A percentile compares a stretch with the other conserved stretches of the same genome.
phyloP scores from a whole-genome alignment of 2,329 filamentous ascomycete species.

The Trichoderma semiorbis region DNA sequence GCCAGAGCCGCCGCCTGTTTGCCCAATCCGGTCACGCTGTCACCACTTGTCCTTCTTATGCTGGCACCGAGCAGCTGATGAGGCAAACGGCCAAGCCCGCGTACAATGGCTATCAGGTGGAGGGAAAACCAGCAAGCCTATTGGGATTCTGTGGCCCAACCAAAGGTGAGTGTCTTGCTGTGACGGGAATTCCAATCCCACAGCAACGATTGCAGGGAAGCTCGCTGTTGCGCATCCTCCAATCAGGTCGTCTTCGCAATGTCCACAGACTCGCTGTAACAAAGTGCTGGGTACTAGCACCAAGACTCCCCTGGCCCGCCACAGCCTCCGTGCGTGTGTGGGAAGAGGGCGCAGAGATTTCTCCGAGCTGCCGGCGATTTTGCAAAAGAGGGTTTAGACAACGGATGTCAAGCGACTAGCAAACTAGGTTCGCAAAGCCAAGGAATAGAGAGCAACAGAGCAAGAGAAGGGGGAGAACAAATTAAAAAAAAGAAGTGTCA shows the following conservation, averaged over 20 bases:
- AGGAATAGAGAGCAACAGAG: neutral
- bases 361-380: neutral
- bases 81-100: neutral
- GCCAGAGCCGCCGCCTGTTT: conserved; percentile 10
- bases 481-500: neutral
- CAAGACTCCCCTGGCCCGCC: neutral
- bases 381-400: neutral
- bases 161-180: neutral
- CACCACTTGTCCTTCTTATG: neutral
- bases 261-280: neutral
- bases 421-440: neutral
- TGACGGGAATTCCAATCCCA: neutral
- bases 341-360: neutral
- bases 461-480: neutral
- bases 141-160: neutral
- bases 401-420: neutral
- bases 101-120: neutral
- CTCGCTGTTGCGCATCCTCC: neutral
- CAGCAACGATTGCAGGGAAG: neutral
- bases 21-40: conserved; percentile 17
- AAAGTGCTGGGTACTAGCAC: neutral
- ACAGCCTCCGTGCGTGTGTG: neutral
- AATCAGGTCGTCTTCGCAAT: neutral
- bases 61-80: conserved; percentile 13
- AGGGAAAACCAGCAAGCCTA: neutral